A percentile compares a stretch with the other conserved stretches of the same genome.
These are phyloP conservation scores for Tricholoma furcatifolium DNA, from an alignment of 768 basidiomycete species.

Conservation along the genomic window DNA sequence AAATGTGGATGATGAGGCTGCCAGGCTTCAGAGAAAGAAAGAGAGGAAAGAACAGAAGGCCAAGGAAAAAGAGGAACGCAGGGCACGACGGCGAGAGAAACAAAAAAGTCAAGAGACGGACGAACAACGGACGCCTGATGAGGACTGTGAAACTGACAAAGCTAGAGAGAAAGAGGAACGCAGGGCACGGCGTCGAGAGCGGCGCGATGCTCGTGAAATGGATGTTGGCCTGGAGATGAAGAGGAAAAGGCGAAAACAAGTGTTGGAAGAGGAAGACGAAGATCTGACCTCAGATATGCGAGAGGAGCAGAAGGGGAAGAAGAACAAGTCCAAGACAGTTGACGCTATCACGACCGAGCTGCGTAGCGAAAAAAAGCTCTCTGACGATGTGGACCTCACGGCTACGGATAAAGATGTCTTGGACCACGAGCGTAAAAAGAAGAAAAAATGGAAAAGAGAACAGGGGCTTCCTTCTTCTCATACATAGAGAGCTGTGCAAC, in stretches of 20 bases:
- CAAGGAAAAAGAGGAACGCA: slow-evolving; percentile 20
- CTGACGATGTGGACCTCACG: not conserved
- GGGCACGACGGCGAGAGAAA: slow-evolving; percentile 12
- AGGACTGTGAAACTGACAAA: not conserved
- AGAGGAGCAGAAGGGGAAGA: slow-evolving; percentile 5
- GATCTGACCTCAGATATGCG: not conserved
- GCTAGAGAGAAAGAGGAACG: not conserved
- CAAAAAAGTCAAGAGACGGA: not conserved
- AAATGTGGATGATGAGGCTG: slow-evolving; percentile 8
- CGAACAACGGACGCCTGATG: not conserved
- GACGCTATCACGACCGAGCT: not conserved
- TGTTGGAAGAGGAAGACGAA: slow-evolving; percentile 5
- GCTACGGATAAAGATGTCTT: too few species aligned
- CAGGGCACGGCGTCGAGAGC: too few species aligned
- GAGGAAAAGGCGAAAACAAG: slow-evolving; percentile 20
- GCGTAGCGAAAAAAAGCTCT: not conserved
- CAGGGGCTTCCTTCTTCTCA: not conserved
- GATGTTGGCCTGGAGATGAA: not conserved
- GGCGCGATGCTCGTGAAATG: too few species aligned
- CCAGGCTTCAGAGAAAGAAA: slow-evolving; percentile 4
- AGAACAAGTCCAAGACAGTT: slow-evolving; percentile 3
- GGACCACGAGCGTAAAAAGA: slow-evolving; percentile 7
- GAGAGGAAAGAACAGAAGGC: slow-evolving; percentile 18
- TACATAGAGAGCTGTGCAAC: too few species aligned
- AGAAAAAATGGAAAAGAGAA: slow-evolving; percentile 15